Percentiles rank a stretch among this genome's conserved stretches.
These are phyloP conservation scores for Cucumis cinereus DNA, from an alignment of 306 rosid species.

Conservation along the genomic window DNA sequence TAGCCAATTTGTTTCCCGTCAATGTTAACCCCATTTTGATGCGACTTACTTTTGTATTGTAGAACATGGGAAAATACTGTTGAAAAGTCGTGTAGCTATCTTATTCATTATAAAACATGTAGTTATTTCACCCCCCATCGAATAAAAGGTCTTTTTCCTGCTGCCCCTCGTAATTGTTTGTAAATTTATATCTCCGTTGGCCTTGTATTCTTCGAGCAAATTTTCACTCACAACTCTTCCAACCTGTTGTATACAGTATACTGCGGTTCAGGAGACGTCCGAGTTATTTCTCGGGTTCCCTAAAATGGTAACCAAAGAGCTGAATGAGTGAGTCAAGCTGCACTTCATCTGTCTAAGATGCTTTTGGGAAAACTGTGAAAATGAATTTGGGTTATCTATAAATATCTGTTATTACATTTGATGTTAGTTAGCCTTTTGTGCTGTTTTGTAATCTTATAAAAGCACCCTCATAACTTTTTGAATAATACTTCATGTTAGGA, in stretches of 20 bases:
- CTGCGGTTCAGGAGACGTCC: slow-evolving; percentile 18
- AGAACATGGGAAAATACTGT: not conserved
- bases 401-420: not conserved
- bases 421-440: not conserved
- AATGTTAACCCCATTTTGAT: not conserved
- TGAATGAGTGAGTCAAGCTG: slow-evolving; percentile 43
- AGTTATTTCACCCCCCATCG: not conserved
- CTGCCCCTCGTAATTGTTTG: not conserved
- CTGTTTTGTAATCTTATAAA: not conserved
- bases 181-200: not conserved
- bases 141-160: not conserved
- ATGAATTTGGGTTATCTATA: not conserved
- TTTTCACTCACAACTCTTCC: not conserved
- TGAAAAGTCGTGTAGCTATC: not conserved
- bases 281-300: slow-evolving; percentile 20
- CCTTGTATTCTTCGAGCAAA: not conserved
- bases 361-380: not conserved
- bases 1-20: not conserved
- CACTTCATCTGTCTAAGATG: not conserved
- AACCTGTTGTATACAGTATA: not conserved
- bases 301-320: slow-evolving; percentile 41
- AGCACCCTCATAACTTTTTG: not conserved
- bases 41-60: not conserved
- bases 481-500: slow-evolving; percentile 27
- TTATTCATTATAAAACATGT: not conserved